phyloP scores from a whole-genome alignment of 2,329 filamentous ascomycete genomes.

The Calonectria hawksworthii region DNA sequence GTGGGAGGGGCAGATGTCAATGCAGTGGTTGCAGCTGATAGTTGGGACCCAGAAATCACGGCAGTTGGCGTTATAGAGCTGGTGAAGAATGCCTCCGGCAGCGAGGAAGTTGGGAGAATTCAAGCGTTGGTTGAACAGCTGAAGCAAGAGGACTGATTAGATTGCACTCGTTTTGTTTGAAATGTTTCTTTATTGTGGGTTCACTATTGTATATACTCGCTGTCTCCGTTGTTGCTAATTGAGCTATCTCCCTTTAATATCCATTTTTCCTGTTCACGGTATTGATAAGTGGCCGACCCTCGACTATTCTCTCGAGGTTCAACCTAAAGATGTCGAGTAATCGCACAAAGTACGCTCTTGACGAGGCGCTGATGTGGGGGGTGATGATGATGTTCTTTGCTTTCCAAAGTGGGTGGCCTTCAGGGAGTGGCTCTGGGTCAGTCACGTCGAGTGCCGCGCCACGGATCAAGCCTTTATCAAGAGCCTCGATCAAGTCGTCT shows the following conservation, averaged over 20 bases:
- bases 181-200: neutral
- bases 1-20: constrained; percentile 43
- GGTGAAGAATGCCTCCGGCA: constrained; percentile 44
- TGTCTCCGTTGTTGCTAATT: neutral
- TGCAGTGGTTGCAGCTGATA: constrained; percentile 44
- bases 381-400: constrained; percentile 77
- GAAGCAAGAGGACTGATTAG: neutral
- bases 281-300: constrained; percentile 57
- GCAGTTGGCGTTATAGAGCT: constrained; percentile 46
- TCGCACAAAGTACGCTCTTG: constrained; percentile 56
- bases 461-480: constrained; percentile 60
- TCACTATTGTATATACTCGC: neutral
- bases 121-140: constrained; percentile 25
- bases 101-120: constrained; percentile 35
- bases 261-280: constrained; percentile 54
- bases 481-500: constrained; percentile 72
- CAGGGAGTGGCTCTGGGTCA: constrained; percentile 82
- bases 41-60: constrained; percentile 49
- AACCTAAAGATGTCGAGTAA: constrained; percentile 58
- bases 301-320: constrained; percentile 56
- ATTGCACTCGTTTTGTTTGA: neutral
- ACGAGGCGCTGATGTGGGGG: constrained; percentile 62
- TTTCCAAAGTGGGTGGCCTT: constrained; percentile 77
- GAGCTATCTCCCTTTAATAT: constrained; percentile 36
- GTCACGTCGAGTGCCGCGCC: constrained; percentile 85